Conservation (phyloP, 1,284 basidiomycete genomes). For the Trichosporon inkin region DNA sequence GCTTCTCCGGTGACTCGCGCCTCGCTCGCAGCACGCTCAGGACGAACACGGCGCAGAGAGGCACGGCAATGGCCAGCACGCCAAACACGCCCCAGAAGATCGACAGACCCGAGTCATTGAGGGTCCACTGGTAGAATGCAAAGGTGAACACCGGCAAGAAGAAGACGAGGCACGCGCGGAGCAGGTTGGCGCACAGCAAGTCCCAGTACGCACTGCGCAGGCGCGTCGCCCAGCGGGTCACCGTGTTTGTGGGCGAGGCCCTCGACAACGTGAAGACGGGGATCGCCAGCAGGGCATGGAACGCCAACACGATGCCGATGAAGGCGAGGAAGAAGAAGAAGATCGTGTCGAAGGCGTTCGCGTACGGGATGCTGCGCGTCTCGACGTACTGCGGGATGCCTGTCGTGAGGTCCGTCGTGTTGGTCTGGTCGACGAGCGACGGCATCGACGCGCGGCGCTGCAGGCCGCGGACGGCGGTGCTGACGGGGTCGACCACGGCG, state of each 20-base stretch:
- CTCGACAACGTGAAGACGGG: conserved; percentile 46
- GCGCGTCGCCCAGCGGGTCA: conserved; percentile 43
- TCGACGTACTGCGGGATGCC: conserved; percentile 78
- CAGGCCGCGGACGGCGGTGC: conserved; percentile 12
- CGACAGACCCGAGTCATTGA: conserved; percentile 76
- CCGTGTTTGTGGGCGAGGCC: conserved; percentile 6
- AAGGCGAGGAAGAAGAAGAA: conserved; percentile 68
- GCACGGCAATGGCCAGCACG: conserved; percentile 58
- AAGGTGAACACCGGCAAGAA: conserved; percentile 70
- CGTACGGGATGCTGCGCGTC: conserved; percentile 65
- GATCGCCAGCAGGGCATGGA: conserved; percentile 58
- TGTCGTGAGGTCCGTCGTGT: conserved; percentile 55
- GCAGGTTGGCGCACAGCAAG: conserved; percentile 47
- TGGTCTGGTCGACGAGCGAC: conserved; percentile 55
- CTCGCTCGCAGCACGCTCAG: conserved; percentile 34
- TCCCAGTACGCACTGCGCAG: conserved; percentile 55
- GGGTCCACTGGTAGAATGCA: conserved; percentile 79
- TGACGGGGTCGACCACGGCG: neutral
- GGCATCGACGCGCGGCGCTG: conserved; percentile 58
- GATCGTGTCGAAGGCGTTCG: conserved; percentile 77
- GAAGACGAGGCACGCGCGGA: conserved; percentile 58
- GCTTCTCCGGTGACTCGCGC: conserved; percentile 30
- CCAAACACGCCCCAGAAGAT: conserved; percentile 61
- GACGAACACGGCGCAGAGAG: conserved; percentile 52
- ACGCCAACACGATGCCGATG: conserved; percentile 56